Evolutionary conservation across 1,139 yeast species (phyloP), one percentile per base, ranked within the genome.

Genomic region (Suhomyces wounanorum): DNA sequence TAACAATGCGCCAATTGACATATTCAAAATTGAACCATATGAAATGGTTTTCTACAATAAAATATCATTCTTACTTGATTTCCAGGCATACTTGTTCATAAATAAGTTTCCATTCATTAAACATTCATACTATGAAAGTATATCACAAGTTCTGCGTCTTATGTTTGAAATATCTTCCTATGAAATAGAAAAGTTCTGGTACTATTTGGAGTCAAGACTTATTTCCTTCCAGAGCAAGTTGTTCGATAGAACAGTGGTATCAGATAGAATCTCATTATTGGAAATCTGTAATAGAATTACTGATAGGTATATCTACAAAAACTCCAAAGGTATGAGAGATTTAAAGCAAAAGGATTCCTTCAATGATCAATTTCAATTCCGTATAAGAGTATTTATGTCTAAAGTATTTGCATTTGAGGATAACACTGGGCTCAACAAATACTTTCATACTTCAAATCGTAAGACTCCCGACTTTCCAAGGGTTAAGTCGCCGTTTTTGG

Each of bases 401-500:
- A 65, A 63, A 38, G 52, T 75, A 13, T 64, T 77, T 47, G 63
- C 67, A 11, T 64, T 75, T 51, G 80, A 75, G 48, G 81, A 77
- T 54, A 75, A 74, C 54, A 77, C 81, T 1, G 81, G 81, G 2
- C 64, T 76, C 50, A 77, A 77, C 57, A 75, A 74, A 57, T 73
- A 72, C 55, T 75, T 74, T 54, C 60, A 67, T 28, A 52, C 63
- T 0, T 66, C 78, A 3, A 64, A 67, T 45, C 58, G 77, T 44
- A 54, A 52, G 5, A 55, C 62, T 2, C 58, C 64, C 5, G 75
- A 67, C 45, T 57, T 65, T 35, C 52, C 59, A 0, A 56, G 66
- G 23, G 55, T 56, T 4, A 57, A 52, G 25, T 57, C 66, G n/a
- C 64, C 61, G 11, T 70, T 75, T 47, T 56, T 76, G 18, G 66